Base-by-base conservation (phyloP, 495 filamentous ascomycete genomes). In the Neurospora hispaniola region DNA sequence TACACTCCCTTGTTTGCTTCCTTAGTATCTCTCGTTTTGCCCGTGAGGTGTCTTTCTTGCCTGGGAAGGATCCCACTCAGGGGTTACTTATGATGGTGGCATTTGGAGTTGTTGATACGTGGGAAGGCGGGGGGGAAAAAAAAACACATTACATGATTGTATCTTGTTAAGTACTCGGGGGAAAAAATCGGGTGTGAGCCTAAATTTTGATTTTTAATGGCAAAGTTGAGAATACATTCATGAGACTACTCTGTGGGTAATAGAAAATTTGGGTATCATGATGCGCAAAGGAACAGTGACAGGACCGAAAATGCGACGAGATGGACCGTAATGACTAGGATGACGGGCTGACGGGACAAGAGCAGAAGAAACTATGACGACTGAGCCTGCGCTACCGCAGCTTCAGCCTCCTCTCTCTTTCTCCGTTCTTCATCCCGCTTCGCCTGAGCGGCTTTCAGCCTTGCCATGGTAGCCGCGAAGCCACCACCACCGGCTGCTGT, bases 391-490 rank as follows among this genome's bases (percentile, higher is more conserved):
- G 71, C 14, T 74, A 73, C 71, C 81, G 76, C 42, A 59, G 82
- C 81, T 66, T 73, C 77, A 20, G 59, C 75, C 35, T 71, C 76
- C 12, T 71, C 72, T 4, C 72, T 71, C 44, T 71, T 73, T 39
- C 74, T 73, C 71, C 75, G 77, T 48, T 78, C 78, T 38, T 76
- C 79, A 2, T 81, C 77, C 38, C 73, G 75, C 73, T 82, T 81
- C 9, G 81, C 81, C 71, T 85, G 82, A 4, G 83, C 83, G 14
- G 82, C 82, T 42, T 76, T 72, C 14, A 85, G 69, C 44, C 82
- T 78, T 3, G 80, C 83, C 80, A 85, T 80, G 9, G 79, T 82
- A 23, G 81, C 80, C 23, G 83, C 75, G 59, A 78, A 78, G 74
- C 76, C 75, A 74, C 46, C 77, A 68, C 44, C 44, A 48, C 16